These are phyloP conservation scores for Auriscalpium vulgare DNA, from an alignment of 768 basidiomycete species.

Conservation along the genomic window DNA sequence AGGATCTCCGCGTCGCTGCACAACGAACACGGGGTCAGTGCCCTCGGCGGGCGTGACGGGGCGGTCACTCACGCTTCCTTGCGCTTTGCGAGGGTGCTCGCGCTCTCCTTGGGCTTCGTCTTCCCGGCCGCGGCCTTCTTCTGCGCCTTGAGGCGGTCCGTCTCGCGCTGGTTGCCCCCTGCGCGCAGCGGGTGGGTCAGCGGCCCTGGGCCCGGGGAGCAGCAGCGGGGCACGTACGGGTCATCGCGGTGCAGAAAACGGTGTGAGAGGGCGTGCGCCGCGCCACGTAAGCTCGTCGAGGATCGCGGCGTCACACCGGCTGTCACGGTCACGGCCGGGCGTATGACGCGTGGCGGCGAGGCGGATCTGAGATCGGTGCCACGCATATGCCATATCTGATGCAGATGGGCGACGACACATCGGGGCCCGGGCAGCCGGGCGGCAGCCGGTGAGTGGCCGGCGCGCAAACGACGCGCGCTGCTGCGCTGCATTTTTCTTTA, in stretches of 20 bases:
- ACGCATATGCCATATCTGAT: no score
- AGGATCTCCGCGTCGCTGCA: slow-evolving; percentile 68
- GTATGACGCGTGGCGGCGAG: neutral
- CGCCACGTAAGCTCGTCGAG: neutral
- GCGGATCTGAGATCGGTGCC: neutral
- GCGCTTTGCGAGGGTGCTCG: slow-evolving; percentile 50
- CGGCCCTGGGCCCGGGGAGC: neutral
- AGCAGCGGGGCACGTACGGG: slow-evolving; percentile 5
- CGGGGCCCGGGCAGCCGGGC: no score
- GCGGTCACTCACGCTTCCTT: slow-evolving; percentile 59
- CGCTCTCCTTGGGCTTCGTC: slow-evolving; percentile 65
- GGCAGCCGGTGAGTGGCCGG: neutral
- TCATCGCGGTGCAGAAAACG: slow-evolving; percentile 4
- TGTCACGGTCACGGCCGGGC: neutral
- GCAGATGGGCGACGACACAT: no score
- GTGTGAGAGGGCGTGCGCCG: neutral
- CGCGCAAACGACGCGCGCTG: neutral
- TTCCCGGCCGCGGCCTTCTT: slow-evolving; percentile 58
- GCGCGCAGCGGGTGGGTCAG: neutral
- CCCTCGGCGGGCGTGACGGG: slow-evolving; percentile 12
- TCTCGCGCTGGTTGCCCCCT: slow-evolving; percentile 83
- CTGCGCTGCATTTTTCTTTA: no score
- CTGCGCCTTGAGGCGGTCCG: slow-evolving; percentile 63
- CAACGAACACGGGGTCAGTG: slow-evolving; percentile 19
- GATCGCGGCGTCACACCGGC: neutral